Evolutionary conservation across 495 filamentous ascomycete species (phyloP), one percentile per base, ranked within the genome.

Genomic region (Mytilinidion resinicola): DNA sequence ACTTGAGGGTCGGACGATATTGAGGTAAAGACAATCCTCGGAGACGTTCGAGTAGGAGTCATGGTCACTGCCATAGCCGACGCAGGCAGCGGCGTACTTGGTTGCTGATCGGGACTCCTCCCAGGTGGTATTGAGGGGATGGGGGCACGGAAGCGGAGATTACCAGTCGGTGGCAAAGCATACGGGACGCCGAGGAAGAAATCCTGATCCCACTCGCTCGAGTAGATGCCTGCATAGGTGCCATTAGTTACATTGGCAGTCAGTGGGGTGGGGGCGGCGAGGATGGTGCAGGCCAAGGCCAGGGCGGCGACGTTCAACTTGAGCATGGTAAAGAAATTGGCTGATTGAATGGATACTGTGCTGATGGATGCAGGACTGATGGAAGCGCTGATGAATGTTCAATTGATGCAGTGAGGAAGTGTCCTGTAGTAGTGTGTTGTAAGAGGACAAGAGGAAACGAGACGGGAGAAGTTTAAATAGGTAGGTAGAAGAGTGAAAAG

Each of bases 11-110:
- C 85, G 79, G 10, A 80, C 69, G n/a, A 89, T 76, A 60, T 85
- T 84, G 42, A 89, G 67, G 35, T 74, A 83, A 36, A 89, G 72
- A 59, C 86, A 89, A 68, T 89, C 78, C 63, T 88, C 85, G 4
- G 56, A 60, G 36, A 60, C 44, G 2, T 49, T 46, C 1, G 60
- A 14, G 30, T 63, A 60, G 7, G 41, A 21, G 55, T 49, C 52
- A 1, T 59, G 30, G 39, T 62, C 55, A 19, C 36, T 47, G 25
- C 72, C 73, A 54, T 78, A 77, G 12, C 75, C 76, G 46, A 76
- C 62, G 51, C 77, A 80, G 41, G 64, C 59, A 1, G 59, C 62
- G 1, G 64, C 59, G 56, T 78, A 78, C 12, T 67, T 36, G 0
- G 70, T 75, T 14, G 75, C 75, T 12, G 55, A 38, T 17, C 58